Evolutionary conservation across 2,329 filamentous ascomycete genomes (phyloP).

Genomic region (Exophiala spinifera): DNA sequence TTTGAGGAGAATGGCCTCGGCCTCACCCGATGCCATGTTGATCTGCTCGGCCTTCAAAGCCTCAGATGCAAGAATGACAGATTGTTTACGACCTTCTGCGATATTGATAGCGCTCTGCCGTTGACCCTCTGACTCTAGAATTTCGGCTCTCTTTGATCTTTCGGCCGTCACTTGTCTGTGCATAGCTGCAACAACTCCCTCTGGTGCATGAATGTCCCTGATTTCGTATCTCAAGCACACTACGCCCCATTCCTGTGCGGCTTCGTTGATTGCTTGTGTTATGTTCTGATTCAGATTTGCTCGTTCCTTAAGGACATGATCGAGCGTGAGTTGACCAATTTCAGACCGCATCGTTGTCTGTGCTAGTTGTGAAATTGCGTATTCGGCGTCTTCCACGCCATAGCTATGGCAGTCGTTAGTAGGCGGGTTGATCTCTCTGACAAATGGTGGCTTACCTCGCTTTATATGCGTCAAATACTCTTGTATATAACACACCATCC

Average conservation of each 20-base stretch:
- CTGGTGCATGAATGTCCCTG: constrained; percentile 93
- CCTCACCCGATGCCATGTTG: constrained; percentile 88
- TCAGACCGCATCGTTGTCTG: constrained; percentile 99
- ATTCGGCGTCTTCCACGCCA: constrained; percentile 96
- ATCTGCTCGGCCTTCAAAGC: constrained; percentile 86
- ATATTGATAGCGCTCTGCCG: constrained; percentile 98
- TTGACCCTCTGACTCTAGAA: constrained; percentile 94
- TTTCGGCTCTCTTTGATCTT: constrained; percentile 94
- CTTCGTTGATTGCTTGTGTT: constrained; percentile 97
- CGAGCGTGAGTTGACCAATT: constrained; percentile 92
- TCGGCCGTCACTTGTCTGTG: constrained; percentile 97
- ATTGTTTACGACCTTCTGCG: constrained; percentile 95
- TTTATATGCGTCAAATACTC: constrained; percentile 97
- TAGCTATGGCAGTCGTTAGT: constrained; percentile 58
- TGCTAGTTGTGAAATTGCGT: constrained; percentile 94
- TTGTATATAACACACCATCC: constrained; percentile 90
- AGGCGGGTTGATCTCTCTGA: constrained; percentile 4
- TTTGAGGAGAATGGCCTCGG: constrained; percentile 85
- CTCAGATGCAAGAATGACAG: constrained; percentile 92
- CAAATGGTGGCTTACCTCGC: constrained; percentile 63
- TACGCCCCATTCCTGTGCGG: constrained; percentile 93
- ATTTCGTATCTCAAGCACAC: constrained; percentile 97
- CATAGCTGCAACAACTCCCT: constrained; percentile 93
- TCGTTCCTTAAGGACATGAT: constrained; percentile 96
- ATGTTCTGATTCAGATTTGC: constrained; percentile 96